Conservation (phyloP, 495 filamentous ascomycete species). For the Halenospora varia region DNA sequence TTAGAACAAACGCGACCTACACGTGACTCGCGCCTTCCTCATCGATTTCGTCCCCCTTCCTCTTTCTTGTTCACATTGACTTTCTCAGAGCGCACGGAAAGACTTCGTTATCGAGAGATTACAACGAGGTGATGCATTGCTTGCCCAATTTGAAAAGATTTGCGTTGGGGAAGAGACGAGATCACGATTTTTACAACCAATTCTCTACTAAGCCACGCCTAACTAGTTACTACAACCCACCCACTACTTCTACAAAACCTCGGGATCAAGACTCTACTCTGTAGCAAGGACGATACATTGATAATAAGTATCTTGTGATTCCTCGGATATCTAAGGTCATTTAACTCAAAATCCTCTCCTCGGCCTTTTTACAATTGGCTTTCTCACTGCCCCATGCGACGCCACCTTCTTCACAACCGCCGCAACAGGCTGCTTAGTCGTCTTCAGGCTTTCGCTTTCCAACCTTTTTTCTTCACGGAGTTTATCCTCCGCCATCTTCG, state of each 20-base stretch:
- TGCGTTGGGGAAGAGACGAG: too few relatives aligned
- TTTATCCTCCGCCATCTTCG: constrained; percentile 87
- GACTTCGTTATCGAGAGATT: too few relatives aligned
- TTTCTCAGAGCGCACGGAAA: too few relatives aligned
- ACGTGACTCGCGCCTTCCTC: background rate
- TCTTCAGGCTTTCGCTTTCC: constrained; percentile 40
- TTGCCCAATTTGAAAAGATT: too few relatives aligned
- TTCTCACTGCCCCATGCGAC: constrained; percentile 54
- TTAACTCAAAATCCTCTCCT: constrained; percentile 46
- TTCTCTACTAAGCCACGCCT: too few relatives aligned
- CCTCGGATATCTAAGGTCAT: background rate
- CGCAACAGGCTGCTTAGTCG: constrained; percentile 41
- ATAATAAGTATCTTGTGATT: background rate
- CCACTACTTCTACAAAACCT: too few relatives aligned
- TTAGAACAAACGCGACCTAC: background rate
- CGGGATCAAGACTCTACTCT: too few relatives aligned
- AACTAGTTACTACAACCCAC: too few relatives aligned
- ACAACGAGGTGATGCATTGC: too few relatives aligned
- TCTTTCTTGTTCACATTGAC: background rate
- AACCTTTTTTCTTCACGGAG: constrained; percentile 61
- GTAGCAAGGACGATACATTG: too few relatives aligned
- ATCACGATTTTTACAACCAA: too few relatives aligned
- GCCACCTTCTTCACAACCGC: constrained; percentile 47
- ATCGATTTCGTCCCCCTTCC: too few relatives aligned
- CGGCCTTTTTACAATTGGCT: constrained; percentile 53